A percentile compares a stretch with the other conserved stretches of the same genome.
phyloP scores from a whole-genome alignment of 2,329 filamentous ascomycete species.

The Hortaea sp. region DNA sequence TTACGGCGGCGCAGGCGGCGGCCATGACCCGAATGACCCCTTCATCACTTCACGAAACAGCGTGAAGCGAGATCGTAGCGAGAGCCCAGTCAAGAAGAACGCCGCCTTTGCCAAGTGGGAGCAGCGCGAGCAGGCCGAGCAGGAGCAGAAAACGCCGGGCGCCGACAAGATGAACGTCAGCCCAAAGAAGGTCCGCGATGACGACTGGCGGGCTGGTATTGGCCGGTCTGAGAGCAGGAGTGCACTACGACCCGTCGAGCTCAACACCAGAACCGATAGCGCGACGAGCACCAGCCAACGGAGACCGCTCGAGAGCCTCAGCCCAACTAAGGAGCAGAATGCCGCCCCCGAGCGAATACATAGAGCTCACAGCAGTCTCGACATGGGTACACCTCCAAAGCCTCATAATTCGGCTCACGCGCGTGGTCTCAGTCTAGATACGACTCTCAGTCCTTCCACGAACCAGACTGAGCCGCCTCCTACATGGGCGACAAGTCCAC shows the following conservation, averaged over 20 bases:
- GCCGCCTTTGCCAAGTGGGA: conserved; percentile 20
- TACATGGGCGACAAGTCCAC: conserved; percentile 14
- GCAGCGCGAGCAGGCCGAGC: conserved; percentile 16
- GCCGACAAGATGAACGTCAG: conserved; percentile 21
- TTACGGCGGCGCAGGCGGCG: conserved; percentile 9
- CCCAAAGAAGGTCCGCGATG: conserved; percentile 22
- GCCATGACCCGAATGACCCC: conserved; percentile 21
- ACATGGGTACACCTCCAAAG: conserved; percentile 11
- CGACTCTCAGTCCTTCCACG: conserved; percentile 3
- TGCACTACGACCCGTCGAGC: conserved; percentile 19
- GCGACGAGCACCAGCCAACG: neutral
- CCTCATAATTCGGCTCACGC: conserved; percentile 11
- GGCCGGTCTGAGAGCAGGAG: conserved; percentile 20
- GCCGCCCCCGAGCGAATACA: neutral
- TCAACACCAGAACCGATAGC: conserved; percentile 18
- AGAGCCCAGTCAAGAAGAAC: conserved; percentile 28
- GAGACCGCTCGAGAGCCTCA: neutral
- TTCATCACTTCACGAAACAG: conserved; percentile 17
- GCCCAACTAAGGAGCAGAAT: conserved; percentile 20
- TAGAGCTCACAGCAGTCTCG: neutral
- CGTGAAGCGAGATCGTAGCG: conserved; percentile 23
- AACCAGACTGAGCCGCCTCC: conserved; percentile 13
- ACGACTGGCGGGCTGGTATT: conserved; percentile 21
- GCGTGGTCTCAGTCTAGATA: conserved; percentile 16
- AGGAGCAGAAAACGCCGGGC: conserved; percentile 9